Evolutionary conservation across 2,329 filamentous ascomycete genomes (phyloP).

Genomic region (Chaetoscypha palmicola): DNA sequence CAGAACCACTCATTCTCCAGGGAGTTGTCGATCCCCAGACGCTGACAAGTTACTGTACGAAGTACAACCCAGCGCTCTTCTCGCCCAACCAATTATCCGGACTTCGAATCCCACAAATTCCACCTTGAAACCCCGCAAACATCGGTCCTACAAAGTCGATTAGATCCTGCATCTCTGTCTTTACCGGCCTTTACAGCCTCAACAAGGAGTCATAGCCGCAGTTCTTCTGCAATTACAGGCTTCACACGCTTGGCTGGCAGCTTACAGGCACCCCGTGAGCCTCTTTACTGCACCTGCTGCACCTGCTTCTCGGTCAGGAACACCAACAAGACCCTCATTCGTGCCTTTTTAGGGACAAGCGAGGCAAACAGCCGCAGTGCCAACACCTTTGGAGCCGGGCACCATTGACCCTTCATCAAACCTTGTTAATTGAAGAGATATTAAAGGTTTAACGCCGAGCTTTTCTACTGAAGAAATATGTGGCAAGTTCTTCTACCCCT

Average conservation of each 20-base stretch:
- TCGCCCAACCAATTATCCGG: neutral
- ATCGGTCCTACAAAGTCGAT: neutral
- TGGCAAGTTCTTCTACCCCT: conserved; percentile 1
- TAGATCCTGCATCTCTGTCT: neutral
- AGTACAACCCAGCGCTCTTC: neutral
- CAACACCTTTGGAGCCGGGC: neutral
- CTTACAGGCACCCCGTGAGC: neutral
- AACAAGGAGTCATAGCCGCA: neutral
- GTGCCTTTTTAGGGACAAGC: neutral
- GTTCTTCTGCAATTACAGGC: conserved; percentile 2
- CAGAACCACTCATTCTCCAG: neutral
- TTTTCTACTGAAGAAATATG: neutral
- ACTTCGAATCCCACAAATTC: neutral
- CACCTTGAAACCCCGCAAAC: neutral
- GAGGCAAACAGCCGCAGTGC: neutral
- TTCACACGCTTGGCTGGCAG: neutral
- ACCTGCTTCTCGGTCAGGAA: neutral
- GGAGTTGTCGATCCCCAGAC: too few relatives aligned
- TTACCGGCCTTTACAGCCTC: neutral
- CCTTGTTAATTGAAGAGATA: neutral
- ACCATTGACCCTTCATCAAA: neutral
- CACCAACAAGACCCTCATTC: neutral
- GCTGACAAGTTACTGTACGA: too few relatives aligned
- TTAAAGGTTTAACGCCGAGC: neutral
- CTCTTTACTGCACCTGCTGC: too few relatives aligned